These are phyloP conservation scores for Pleurozium schreberi DNA, from an alignment of 225 moss, liverwort and hornwort species.

Conservation along the genomic window DNA sequence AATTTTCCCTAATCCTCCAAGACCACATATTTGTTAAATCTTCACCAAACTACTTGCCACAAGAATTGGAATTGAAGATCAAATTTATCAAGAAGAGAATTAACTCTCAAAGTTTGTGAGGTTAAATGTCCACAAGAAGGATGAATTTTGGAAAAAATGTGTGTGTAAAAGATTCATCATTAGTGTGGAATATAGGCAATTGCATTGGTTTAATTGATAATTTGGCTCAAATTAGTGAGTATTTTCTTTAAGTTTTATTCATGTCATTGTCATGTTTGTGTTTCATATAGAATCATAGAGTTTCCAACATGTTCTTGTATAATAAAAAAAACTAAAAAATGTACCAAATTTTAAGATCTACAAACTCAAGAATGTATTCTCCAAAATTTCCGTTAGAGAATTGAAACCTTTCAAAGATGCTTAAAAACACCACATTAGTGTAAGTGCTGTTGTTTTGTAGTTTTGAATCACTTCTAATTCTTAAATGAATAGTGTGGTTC, in stretches of 20 bases:
- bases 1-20: fast-evolving
- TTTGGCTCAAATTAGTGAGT: neutral
- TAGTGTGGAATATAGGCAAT: too few relatives aligned
- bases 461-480: neutral
- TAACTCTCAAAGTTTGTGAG: neutral
- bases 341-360: neutral
- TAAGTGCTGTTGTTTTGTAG: neutral
- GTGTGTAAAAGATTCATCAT: too few relatives aligned
- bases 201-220: too few relatives aligned
- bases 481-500: neutral
- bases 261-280: too few relatives aligned
- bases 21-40: neutral
- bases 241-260: neutral
- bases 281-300: neutral
- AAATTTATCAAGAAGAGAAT: neutral
- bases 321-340: too few relatives aligned
- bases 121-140: neutral
- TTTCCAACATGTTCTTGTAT: neutral
- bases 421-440: neutral
- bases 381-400: fast-evolving
- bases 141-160: neutral
- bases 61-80: neutral
- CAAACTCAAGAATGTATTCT: too few relatives aligned
- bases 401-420: neutral
- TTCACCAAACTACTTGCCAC: neutral